Conservation (phyloP, 306 rosid species). For the Geum urbanum region DNA sequence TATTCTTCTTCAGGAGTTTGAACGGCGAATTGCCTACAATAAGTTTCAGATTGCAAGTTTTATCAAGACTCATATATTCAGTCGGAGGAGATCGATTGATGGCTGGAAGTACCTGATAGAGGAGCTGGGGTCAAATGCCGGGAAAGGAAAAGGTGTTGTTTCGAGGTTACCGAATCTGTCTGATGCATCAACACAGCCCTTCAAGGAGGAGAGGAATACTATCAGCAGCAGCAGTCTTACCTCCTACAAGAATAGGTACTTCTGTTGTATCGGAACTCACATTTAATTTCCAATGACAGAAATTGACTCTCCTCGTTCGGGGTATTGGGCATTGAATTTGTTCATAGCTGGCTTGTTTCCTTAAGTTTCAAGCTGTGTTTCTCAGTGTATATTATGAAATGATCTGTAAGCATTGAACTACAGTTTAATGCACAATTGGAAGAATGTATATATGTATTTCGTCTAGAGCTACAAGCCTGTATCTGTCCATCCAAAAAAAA, state of each 20-base stretch:
- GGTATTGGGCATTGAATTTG: background rate
- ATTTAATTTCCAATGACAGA: background rate
- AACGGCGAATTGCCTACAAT: constrained; percentile 82
- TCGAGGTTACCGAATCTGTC: constrained; percentile 76
- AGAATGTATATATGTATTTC: background rate
- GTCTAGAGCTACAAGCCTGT: background rate
- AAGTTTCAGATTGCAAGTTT: constrained; percentile 99
- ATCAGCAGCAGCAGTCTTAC: constrained; percentile 30
- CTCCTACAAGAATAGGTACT: constrained; percentile 46
- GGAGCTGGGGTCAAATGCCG: constrained; percentile 91
- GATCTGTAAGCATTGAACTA: background rate
- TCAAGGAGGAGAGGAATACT: constrained; percentile 63
- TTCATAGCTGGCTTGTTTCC: background rate
- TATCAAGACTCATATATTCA: constrained; percentile 88
- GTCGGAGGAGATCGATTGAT: constrained; percentile 87
- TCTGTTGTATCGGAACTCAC: background rate
- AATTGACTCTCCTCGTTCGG: background rate
- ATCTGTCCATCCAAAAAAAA: no score
- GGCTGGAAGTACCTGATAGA: constrained; percentile 99
- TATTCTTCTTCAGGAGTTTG: constrained; percentile 88
- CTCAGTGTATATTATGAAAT: background rate
- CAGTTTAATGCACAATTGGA: background rate
- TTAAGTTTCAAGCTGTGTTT: constrained; percentile 2
- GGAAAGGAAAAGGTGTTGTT: constrained; percentile 85
- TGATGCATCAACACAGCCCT: constrained; percentile 86